These are phyloP conservation scores for Nemania serpens DNA, from an alignment of 2,329 filamentous ascomycete species.

Conservation along the genomic window DNA sequence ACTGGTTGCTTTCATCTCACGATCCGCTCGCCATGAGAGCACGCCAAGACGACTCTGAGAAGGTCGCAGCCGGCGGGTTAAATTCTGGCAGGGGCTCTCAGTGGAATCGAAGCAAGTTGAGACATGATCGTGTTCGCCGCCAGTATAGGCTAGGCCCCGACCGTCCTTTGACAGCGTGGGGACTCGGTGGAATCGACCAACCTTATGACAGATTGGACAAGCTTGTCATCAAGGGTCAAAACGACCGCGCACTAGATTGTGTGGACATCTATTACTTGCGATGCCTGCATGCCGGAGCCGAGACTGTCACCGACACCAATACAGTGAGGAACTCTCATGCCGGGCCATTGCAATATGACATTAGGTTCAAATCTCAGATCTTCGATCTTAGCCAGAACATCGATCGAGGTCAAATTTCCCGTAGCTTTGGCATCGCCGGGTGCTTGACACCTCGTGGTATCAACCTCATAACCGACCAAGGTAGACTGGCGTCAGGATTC, in stretches of 20 bases:
- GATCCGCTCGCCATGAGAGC: slow-evolving; percentile 58
- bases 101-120: slow-evolving; percentile 62
- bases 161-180: slow-evolving; percentile 65
- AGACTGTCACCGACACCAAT: slow-evolving; percentile 37
- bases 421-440: slow-evolving; percentile 60
- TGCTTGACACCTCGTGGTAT: slow-evolving; percentile 72
- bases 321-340: neutral
- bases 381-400: slow-evolving; percentile 76
- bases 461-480: slow-evolving; percentile 63
- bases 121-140: slow-evolving; percentile 62
- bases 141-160: slow-evolving; percentile 55
- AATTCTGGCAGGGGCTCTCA: slow-evolving; percentile 42
- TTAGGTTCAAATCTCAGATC: slow-evolving; percentile 48
- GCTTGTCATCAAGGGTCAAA: slow-evolving; percentile 50
- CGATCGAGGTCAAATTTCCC: slow-evolving; percentile 58
- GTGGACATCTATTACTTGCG: slow-evolving; percentile 66
- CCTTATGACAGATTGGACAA: slow-evolving; percentile 39
- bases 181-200: slow-evolving; percentile 52
- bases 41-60: slow-evolving; percentile 52
- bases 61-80: slow-evolving; percentile 34
- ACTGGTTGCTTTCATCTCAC: slow-evolving; percentile 63
- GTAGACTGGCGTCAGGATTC: slow-evolving; percentile 63
- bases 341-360: slow-evolving; percentile 51
- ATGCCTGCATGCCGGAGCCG: slow-evolving; percentile 40
- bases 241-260: slow-evolving; percentile 66